These are phyloP conservation scores for Heterobasidion occidentale DNA, from an alignment of 1,284 basidiomycete species.

Conservation along the genomic window DNA sequence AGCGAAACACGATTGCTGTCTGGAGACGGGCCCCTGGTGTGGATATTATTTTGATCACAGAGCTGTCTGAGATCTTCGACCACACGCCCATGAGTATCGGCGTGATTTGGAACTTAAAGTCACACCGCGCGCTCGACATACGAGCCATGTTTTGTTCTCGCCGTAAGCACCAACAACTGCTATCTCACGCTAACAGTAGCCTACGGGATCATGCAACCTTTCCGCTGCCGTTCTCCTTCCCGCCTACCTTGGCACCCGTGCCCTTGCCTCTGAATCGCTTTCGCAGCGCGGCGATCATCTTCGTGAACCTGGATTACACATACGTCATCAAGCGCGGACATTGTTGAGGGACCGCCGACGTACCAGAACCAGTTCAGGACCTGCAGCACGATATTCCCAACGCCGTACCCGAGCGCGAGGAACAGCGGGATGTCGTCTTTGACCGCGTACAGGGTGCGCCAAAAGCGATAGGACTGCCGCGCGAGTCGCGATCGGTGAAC, in stretches of 20 bases:
- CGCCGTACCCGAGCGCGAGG: slow-evolving; percentile 41
- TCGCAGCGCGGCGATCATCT: slow-evolving; percentile 54
- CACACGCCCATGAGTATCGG: too few relatives aligned
- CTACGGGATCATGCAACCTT: too few relatives aligned
- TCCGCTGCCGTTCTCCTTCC: not conserved
- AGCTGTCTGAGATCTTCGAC: too few relatives aligned
- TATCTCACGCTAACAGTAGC: too few relatives aligned
- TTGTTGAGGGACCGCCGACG: slow-evolving; percentile 13
- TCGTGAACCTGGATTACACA: slow-evolving; percentile 43
- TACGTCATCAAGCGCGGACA: not conserved
- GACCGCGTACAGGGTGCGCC: slow-evolving; percentile 40
- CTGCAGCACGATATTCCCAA: slow-evolving; percentile 54
- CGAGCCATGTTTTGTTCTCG: too few relatives aligned
- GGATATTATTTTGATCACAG: too few relatives aligned
- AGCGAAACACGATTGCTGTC: too few relatives aligned
- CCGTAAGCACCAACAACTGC: too few relatives aligned
- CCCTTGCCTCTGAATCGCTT: slow-evolving; percentile 37
- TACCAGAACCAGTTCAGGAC: slow-evolving; percentile 69
- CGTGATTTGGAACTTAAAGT: too few relatives aligned
- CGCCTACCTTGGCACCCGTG: too few relatives aligned
- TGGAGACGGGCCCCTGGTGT: too few relatives aligned
- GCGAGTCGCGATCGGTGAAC: not conserved
- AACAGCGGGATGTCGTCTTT: slow-evolving; percentile 37
- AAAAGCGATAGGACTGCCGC: slow-evolving; percentile 54
- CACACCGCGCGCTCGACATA: too few relatives aligned